These are phyloP conservation scores for Colletotrichum sp. DNA, from an alignment of 2,329 filamentous ascomycete genomes.

Conservation along the genomic window DNA sequence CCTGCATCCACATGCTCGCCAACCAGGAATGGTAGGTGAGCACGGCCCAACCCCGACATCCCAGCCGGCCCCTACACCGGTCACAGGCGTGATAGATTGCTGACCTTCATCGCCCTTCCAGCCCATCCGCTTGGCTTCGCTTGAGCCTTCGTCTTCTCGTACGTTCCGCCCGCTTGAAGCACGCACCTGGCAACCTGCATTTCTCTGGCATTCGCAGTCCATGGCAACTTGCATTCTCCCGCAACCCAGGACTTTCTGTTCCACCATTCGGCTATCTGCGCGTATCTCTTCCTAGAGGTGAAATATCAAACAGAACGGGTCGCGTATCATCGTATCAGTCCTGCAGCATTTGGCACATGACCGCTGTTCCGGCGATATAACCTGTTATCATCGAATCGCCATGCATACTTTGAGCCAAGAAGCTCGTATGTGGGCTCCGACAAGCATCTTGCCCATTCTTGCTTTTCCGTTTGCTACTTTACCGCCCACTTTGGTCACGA, in stretches of 20 bases:
- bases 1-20: not conserved
- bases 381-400: not conserved
- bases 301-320: not conserved
- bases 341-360: conserved; percentile 9
- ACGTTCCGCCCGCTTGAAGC: not conserved
- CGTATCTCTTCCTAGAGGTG: not conserved
- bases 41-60: not conserved
- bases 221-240: not conserved
- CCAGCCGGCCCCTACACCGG: not conserved
- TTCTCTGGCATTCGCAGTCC: not conserved
- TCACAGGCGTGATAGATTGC: not conserved
- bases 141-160: not conserved
- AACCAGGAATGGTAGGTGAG: conserved; percentile 11
- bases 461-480: conserved; percentile 1
- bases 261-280: not conserved
- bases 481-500: not conserved
- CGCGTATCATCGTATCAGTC: not conserved
- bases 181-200: not conserved
- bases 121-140: not conserved
- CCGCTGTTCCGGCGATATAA: not conserved
- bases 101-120: not conserved
- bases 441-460: not conserved
- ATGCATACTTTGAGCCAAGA: not conserved
- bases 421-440: not conserved
- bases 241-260: not conserved